A percentile compares a stretch with the other conserved stretches of the same genome.
These are phyloP conservation scores for Plectosphaerella plurivora DNA, from an alignment of 2,329 filamentous ascomycete genomes.

Conservation along the genomic window DNA sequence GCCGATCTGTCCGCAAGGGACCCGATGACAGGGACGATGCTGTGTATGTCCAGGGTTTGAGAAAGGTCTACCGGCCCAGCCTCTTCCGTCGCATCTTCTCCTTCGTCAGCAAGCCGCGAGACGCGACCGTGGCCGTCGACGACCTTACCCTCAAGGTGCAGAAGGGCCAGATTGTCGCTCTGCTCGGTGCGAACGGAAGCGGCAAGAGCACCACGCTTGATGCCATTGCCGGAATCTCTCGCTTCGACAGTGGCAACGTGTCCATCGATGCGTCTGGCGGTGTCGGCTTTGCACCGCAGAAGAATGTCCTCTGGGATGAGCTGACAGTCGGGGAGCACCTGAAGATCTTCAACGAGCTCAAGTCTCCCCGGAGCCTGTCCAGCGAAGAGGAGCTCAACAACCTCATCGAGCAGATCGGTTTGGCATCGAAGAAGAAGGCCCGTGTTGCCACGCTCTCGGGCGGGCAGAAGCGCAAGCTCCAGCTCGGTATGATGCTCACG, in stretches of 20 bases:
- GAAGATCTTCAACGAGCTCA: conserved; percentile 64
- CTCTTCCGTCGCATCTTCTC: conserved; percentile 51
- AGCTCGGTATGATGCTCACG: conserved; percentile 75
- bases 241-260: conserved; percentile 53
- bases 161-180: conserved; percentile 77
- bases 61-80: conserved; percentile 71
- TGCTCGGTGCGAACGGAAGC: conserved; percentile 64
- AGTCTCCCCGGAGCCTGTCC: conserved; percentile 45
- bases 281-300: conserved; percentile 66
- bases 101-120: conserved; percentile 42
- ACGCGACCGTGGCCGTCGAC: conserved; percentile 75
- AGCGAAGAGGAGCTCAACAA: conserved; percentile 34
- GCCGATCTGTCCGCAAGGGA: conserved; percentile 28
- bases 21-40: conserved; percentile 41
- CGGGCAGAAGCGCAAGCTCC: conserved; percentile 72
- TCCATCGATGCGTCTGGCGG: conserved; percentile 73
- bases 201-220: conserved; percentile 69
- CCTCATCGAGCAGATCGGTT: conserved; percentile 59
- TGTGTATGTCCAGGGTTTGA: conserved; percentile 68
- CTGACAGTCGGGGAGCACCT: conserved; percentile 70
- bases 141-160: conserved; percentile 66
- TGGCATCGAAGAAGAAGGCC: conserved; percentile 58
- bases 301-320: conserved; percentile 72
- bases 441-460: conserved; percentile 63
- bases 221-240: conserved; percentile 21